These are phyloP conservation scores for Cercospora brassicicola DNA, from an alignment of 2,329 filamentous ascomycete species.

Conservation along the genomic window DNA sequence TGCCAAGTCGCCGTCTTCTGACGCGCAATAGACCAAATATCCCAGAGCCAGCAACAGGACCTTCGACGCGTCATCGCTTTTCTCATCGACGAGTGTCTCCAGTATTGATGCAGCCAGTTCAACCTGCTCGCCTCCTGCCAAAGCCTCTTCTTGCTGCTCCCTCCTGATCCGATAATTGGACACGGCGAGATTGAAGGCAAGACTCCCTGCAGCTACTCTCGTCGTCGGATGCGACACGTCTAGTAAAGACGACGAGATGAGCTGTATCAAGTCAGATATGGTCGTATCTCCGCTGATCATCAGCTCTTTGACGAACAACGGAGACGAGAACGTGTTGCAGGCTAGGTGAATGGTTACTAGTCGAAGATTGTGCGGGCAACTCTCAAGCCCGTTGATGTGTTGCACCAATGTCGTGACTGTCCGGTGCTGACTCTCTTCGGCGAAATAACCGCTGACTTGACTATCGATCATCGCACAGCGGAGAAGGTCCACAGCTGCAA, in stretches of 20 bases:
- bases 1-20: conserved; percentile 70
- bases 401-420: conserved; percentile 64
- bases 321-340: conserved; percentile 80
- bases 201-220: conserved; percentile 75
- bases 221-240: conserved; percentile 73
- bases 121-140: conserved; percentile 71
- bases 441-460: conserved; percentile 77
- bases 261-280: conserved; percentile 60
- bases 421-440: conserved; percentile 65
- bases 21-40: conserved; percentile 69
- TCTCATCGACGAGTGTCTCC: conserved; percentile 65
- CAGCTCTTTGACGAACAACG: conserved; percentile 61
- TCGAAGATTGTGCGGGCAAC: conserved; percentile 76
- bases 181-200: conserved; percentile 79
- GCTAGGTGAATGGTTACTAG: conserved; percentile 79
- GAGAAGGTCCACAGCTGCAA: conserved; percentile 82
- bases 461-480: conserved; percentile 74
- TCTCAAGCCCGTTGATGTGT: conserved; percentile 54
- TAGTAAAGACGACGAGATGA: conserved; percentile 76
- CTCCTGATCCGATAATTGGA: conserved; percentile 67
- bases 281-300: conserved; percentile 29
- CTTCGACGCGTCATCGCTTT: conserved; percentile 65
- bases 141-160: conserved; percentile 56
- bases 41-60: conserved; percentile 76
- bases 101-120: conserved; percentile 79